Evolutionary conservation across 2,329 filamentous ascomycete species (phyloP).

Genomic region (Talaromyces sp.): DNA sequence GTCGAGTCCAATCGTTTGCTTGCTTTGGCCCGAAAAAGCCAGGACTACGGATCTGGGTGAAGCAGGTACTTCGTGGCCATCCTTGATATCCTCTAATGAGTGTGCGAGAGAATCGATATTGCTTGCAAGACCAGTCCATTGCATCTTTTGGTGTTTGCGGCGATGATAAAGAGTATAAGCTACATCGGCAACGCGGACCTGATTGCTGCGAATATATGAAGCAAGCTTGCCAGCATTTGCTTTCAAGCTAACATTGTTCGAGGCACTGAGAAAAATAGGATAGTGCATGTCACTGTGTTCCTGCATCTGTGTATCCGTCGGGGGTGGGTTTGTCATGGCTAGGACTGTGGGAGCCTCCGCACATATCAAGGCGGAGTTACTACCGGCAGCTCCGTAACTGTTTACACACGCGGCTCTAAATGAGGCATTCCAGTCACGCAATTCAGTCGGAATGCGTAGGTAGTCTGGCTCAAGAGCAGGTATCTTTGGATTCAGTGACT

Average conservation of each 20-base stretch:
- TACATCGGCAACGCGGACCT: conserved; percentile 3
- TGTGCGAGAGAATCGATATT: conserved; percentile 1
- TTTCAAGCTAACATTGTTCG: neutral
- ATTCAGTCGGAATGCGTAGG: conserved; percentile 17
- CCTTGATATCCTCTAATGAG: neutral
- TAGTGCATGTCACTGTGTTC: neutral
- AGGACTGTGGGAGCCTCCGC: neutral
- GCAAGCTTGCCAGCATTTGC: neutral
- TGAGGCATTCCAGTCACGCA: conserved; percentile 18
- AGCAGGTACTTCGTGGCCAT: neutral
- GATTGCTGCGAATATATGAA: neutral
- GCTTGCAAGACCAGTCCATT: conserved; percentile 8
- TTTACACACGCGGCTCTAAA: neutral
- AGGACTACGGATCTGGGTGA: conserved; percentile 7
- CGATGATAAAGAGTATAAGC: conserved; percentile 13
- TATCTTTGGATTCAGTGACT: conserved; percentile 24
- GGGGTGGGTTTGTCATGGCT: neutral
- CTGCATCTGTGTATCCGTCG: neutral
- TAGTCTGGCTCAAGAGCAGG: conserved; percentile 19
- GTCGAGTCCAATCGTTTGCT: conserved; percentile 12
- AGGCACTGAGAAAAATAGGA: neutral
- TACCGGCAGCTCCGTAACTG: conserved; percentile 6
- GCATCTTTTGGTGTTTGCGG: conserved; percentile 13
- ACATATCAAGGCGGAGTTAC: neutral
- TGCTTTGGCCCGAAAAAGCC: conserved; percentile 15